Evolutionary conservation across 2,329 filamentous ascomycete genomes (phyloP).

Genomic region (Diplodia intermedia): DNA sequence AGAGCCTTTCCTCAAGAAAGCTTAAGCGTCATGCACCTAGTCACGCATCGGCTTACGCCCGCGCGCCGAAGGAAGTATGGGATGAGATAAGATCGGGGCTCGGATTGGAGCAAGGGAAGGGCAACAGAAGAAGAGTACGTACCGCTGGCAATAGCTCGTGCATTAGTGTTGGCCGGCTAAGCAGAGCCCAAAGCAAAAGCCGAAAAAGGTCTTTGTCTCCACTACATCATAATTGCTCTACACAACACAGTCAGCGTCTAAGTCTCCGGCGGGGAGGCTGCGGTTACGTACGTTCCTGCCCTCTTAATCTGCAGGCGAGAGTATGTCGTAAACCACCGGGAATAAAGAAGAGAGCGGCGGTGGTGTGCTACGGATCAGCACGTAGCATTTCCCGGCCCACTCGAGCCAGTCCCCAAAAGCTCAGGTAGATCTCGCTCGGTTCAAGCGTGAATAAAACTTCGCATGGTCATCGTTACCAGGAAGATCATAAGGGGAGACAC

Average conservation of each 20-base stretch:
- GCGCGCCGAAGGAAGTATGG: not conserved
- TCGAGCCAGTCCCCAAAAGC: not conserved
- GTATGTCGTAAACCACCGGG: not conserved
- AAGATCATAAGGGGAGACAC: not conserved
- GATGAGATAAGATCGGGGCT: not conserved
- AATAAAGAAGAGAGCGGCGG: not conserved
- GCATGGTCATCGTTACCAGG: not conserved
- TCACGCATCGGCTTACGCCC: not conserved
- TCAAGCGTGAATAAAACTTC: not conserved
- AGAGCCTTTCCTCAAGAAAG: not conserved
- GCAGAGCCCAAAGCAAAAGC: not conserved
- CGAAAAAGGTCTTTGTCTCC: not conserved
- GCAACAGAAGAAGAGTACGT: not conserved
- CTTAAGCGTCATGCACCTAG: not conserved
- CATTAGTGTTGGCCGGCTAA: not conserved
- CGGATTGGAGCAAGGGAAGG: no score
- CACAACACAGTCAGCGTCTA: not conserved
- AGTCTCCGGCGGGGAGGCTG: not conserved
- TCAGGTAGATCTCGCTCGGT: not conserved
- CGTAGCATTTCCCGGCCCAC: not conserved
- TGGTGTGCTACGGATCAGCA: not conserved
- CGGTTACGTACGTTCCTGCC: not conserved
- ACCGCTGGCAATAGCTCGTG: conserved; percentile 1
- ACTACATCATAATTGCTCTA: not conserved
- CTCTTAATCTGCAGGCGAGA: not conserved